Conservation (phyloP, 768 basidiomycete species). For the Stropharia rugosoannulata region DNA sequence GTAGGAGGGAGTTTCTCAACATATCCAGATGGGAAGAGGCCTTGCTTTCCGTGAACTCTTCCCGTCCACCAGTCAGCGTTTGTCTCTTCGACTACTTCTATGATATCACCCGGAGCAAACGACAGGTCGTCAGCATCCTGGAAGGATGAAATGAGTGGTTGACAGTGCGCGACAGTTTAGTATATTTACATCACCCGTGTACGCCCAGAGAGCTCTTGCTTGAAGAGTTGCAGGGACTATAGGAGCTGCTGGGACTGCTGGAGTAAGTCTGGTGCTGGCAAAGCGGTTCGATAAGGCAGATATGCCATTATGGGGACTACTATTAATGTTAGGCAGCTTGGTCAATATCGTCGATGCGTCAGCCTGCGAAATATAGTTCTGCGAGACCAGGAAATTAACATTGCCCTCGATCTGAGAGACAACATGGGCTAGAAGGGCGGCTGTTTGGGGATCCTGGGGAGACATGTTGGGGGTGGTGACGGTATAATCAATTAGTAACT, state of each 20-base stretch:
- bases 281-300: constrained; percentile 19
- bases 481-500: not conserved
- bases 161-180: constrained; percentile 1
- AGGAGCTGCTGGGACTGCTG: constrained; percentile 16
- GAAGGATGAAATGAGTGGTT: not conserved
- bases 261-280: constrained; percentile 14
- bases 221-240: constrained; percentile 23
- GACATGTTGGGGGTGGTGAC: constrained; percentile 23
- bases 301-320: constrained; percentile 11
- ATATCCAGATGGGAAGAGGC: constrained; percentile 76
- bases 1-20: constrained; percentile 49
- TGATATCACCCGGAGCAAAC: constrained; percentile 72
- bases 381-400: constrained; percentile 54
- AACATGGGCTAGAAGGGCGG: constrained; percentile 58
- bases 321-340: constrained; percentile 39
- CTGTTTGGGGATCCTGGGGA: constrained; percentile 31
- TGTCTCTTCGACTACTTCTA: constrained; percentile 77
- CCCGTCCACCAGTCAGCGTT: constrained; percentile 92
- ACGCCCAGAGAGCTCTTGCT: constrained; percentile 64
- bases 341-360: constrained; percentile 51
- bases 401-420: constrained; percentile 56
- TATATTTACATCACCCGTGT: constrained; percentile 60
- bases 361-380: constrained; percentile 48
- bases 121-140: constrained; percentile 81
- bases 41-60: constrained; percentile 56